Conservation (phyloP, 345 rosid species). For the Turnera subulata region DNA sequence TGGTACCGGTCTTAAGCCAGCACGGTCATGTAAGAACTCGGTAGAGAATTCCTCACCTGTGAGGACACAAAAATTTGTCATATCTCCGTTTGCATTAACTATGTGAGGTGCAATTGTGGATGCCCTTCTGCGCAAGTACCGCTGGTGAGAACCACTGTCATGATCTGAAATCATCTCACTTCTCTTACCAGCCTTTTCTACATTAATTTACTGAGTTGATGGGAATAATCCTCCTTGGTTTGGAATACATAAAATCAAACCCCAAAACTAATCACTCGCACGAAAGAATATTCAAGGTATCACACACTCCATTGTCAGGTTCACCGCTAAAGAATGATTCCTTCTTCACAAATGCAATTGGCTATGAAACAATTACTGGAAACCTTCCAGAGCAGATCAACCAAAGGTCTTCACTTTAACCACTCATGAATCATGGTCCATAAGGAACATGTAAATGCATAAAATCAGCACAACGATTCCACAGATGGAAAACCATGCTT, state of each 20-base stretch:
- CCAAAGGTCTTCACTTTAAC: too few relatives aligned
- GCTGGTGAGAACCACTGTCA: constrained; percentile 52
- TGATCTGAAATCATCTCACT: constrained; percentile 17
- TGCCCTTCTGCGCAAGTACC: constrained; percentile 27
- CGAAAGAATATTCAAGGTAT: too few relatives aligned
- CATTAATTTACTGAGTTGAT: background rate
- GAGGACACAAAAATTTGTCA: constrained; percentile 41
- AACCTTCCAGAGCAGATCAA: too few relatives aligned
- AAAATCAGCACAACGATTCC: too few relatives aligned
- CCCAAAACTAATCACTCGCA: too few relatives aligned
- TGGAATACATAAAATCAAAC: background rate
- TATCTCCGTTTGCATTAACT: constrained; percentile 23
- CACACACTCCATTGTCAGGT: too few relatives aligned
- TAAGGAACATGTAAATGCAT: too few relatives aligned
- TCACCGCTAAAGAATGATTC: too few relatives aligned
- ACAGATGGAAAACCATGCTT: too few relatives aligned
- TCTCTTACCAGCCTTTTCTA: background rate
- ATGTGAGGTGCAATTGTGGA: constrained; percentile 8
- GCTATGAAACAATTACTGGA: too few relatives aligned
- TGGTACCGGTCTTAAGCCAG: constrained; percentile 32
- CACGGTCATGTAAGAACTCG: constrained; percentile 52
- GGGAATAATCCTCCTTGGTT: background rate
- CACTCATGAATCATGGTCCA: too few relatives aligned
- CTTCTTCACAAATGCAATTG: too few relatives aligned
- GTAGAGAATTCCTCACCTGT: constrained; percentile 85